Percentiles rank a stretch among this genome's conserved stretches.
phyloP scores from a whole-genome alignment of 2,329 filamentous ascomycete genomes.

The Trichoderma oligosporum region DNA sequence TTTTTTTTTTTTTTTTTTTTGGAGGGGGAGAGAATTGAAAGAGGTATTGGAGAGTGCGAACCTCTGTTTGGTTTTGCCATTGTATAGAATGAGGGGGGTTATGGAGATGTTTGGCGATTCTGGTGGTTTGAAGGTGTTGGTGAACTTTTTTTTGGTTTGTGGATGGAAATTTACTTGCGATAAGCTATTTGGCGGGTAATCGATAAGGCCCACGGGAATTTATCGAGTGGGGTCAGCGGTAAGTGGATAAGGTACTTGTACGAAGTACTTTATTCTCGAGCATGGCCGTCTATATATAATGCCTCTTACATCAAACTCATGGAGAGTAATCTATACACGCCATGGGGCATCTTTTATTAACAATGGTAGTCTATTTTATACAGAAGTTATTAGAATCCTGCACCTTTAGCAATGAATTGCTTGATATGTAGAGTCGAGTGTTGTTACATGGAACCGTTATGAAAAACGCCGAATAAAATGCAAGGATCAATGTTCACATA shows the following conservation, averaged over 20 bases:
- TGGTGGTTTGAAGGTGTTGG: neutral
- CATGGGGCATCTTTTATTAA: neutral
- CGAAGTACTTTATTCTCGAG: neutral
- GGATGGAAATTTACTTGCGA: constrained; percentile 16
- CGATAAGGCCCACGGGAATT: constrained; percentile 2
- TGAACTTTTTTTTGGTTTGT: constrained; percentile 7
- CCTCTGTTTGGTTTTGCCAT: constrained; percentile 12
- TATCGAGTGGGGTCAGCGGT: neutral
- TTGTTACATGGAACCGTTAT: neutral
- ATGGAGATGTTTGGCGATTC: neutral
- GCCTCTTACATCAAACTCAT: no score
- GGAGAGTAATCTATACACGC: no score
- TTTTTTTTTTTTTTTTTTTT: neutral
- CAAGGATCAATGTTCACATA: neutral
- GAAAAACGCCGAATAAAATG: no score
- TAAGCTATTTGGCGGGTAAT: neutral
- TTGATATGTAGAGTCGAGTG: neutral
- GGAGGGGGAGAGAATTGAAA: no score
- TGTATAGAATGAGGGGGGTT: neutral
- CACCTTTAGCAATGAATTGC: neutral
- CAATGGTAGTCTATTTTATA: no score
- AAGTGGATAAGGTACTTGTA: neutral
- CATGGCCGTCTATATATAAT: no score
- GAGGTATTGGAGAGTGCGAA: neutral
- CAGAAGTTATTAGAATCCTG: no score